phyloP scores from a whole-genome alignment of 1,284 basidiomycete genomes.

The Wallemia ichthyophaga region DNA sequence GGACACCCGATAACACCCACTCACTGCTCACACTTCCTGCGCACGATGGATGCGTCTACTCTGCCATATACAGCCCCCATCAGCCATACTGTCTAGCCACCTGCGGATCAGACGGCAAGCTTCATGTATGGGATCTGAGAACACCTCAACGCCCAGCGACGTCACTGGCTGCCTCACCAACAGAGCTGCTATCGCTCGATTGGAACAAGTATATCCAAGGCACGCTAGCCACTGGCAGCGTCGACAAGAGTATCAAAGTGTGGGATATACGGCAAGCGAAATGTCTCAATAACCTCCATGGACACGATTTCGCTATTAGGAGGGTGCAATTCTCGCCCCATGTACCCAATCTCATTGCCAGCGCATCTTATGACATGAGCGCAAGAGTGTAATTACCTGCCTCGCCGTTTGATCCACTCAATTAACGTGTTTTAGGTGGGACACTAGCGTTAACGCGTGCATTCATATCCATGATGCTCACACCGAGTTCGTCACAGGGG shows the following conservation, averaged over 20 bases:
- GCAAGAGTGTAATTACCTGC: slow-evolving; percentile 39
- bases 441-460: slow-evolving; percentile 1
- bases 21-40: slow-evolving; percentile 54
- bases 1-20: slow-evolving; percentile 48
- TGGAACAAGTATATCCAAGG: slow-evolving; percentile 25
- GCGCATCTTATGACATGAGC: slow-evolving; percentile 85
- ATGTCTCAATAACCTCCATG: slow-evolving; percentile 11
- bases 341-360: slow-evolving; percentile 29
- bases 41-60: slow-evolving; percentile 57
- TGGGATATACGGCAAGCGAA: slow-evolving; percentile 17
- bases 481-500: slow-evolving; percentile 79
- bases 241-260: slow-evolving; percentile 19
- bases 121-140: slow-evolving; percentile 4
- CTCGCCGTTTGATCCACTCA: not conserved
- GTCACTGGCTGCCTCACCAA: slow-evolving; percentile 3
- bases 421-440: not conserved
- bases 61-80: slow-evolving; percentile 70
- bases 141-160: not conserved
- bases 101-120: slow-evolving; percentile 55
- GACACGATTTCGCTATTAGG: slow-evolving; percentile 21
- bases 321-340: slow-evolving; percentile 19
- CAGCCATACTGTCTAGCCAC: slow-evolving; percentile 48
- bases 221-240: slow-evolving; percentile 20
- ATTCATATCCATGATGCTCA: slow-evolving; percentile 41
- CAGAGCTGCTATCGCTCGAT: slow-evolving; percentile 16